Evolutionary conservation across 768 basidiomycete genomes (phyloP).

Genomic region (Mycena crocata): DNA sequence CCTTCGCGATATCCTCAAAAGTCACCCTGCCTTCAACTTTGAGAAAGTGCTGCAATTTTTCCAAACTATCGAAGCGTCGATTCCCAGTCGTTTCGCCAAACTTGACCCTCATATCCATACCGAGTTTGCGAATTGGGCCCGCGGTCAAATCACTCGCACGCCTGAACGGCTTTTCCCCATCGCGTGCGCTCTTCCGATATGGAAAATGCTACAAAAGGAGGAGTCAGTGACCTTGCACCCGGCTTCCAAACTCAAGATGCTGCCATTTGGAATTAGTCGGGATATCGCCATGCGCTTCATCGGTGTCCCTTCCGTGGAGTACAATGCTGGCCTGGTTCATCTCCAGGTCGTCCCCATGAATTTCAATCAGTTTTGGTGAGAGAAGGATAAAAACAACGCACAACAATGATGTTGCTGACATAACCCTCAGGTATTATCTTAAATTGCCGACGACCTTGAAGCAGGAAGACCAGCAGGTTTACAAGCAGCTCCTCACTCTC

Average conservation of each 20-base stretch:
- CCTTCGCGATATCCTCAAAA: conserved; percentile 35
- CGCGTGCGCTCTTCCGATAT: conserved; percentile 49
- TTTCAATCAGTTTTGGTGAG: conserved; percentile 31
- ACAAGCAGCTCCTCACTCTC: conserved; percentile 22
- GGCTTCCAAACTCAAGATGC: conserved; percentile 37
- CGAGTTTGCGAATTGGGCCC: conserved; percentile 48
- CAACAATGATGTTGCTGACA: neutral
- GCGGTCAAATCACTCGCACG: conserved; percentile 29
- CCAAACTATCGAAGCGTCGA: conserved; percentile 15
- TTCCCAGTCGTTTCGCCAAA: conserved; percentile 31
- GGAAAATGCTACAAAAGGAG: conserved; percentile 38
- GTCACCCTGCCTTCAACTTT: conserved; percentile 31
- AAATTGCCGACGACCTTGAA: conserved; percentile 24
- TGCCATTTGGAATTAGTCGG: conserved; percentile 32
- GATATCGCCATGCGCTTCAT: conserved; percentile 22
- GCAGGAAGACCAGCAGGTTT: conserved; percentile 23
- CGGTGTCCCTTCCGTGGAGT: conserved; percentile 18
- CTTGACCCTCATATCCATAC: conserved; percentile 33
- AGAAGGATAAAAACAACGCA: neutral
- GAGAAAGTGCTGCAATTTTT: conserved; percentile 36
- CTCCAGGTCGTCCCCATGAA: conserved; percentile 21
- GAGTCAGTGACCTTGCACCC: conserved; percentile 13
- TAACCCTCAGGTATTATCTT: conserved; percentile 18
- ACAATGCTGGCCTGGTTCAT: conserved; percentile 18
- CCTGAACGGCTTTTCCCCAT: conserved; percentile 27